Percentiles rank a stretch among this genome's conserved stretches.
phyloP scores from a whole-genome alignment of 805 yeast genomes.

The Spathaspora gorwiae region DNA sequence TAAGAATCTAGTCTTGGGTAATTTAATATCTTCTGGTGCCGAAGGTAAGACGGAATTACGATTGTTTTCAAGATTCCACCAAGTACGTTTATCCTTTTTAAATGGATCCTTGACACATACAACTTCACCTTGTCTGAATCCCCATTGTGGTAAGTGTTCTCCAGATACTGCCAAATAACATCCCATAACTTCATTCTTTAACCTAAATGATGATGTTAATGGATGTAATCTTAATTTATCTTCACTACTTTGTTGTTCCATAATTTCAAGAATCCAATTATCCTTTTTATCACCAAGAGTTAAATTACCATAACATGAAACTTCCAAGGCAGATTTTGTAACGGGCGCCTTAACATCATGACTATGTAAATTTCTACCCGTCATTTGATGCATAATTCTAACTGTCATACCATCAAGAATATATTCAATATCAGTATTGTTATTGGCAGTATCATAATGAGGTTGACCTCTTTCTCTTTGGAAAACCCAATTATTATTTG shows the following conservation, averaged over 20 bases:
- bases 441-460: slow-evolving; percentile 27
- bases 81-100: slow-evolving; percentile 72
- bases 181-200: slow-evolving; percentile 61
- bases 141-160: slow-evolving; percentile 86
- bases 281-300: slow-evolving; percentile 67
- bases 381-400: slow-evolving; percentile 57
- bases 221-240: slow-evolving; percentile 63
- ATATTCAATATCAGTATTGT: slow-evolving; percentile 28
- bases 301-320: slow-evolving; percentile 67
- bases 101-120: slow-evolving; percentile 69
- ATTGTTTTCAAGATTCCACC: slow-evolving; percentile 85
- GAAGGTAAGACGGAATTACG: slow-evolving; percentile 53
- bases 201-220: slow-evolving; percentile 75
- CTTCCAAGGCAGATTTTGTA: slow-evolving; percentile 51
- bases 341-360: slow-evolving; percentile 66
- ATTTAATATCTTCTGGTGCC: slow-evolving; percentile 55
- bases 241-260: slow-evolving; percentile 52
- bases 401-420: slow-evolving; percentile 57
- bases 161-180: slow-evolving; percentile 90
- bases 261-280: slow-evolving; percentile 72
- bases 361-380: slow-evolving; percentile 67
- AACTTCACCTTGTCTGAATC: slow-evolving; percentile 96
- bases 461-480: slow-evolving; percentile 41
- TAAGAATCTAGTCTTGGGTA: slow-evolving; percentile 71
- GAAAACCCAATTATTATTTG: slow-evolving; percentile 45